Evolutionary conservation across 345 rosid genomes (phyloP), one percentile per base, ranked within the genome.

Genomic region (Lepidium aucheri): DNA sequence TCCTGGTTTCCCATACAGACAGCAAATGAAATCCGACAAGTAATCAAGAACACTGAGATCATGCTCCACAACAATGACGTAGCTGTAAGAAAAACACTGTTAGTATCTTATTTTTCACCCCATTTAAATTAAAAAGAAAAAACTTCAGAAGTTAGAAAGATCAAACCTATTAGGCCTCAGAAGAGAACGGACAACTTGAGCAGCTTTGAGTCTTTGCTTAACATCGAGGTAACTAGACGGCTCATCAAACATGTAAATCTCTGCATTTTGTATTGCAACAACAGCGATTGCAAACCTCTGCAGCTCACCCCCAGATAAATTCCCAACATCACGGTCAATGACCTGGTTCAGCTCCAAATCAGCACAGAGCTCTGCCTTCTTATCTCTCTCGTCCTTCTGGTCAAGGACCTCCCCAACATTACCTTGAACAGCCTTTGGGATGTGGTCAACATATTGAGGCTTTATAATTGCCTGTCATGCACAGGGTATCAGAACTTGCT

Each of bases 141-240:
- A 14, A 34, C 26, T 14, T 35, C 35, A 70, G 12, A 60, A 43
- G 28, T 59, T 56, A 7, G 18, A 16, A 63, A 62, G 39, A 53
- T 13, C 53, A 71, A 74, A 95, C 97, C 97, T 91, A 35, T 83
- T 87, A 32, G 96, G 87, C 74, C 97, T 83, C 52, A 87, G 93
- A 73, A 95, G 83, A 30, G 96, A 91, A 55, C 98, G 83, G 49
- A 95, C 2, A 65, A 91, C 98, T 86, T 82, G 95, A 67, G 99
- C 96, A 41, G 99, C 98, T 80, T 91, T 95, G 53, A 95, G 93
- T 81, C 99, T 85, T 82, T 95, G 99, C 60, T 86, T 91, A 52
- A 95, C 99, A 86, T 95, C 99, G 33, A 95, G 96, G 81, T 89
- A 95, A 80, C 99, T 95, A 34, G 99, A 95, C 45, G 99, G 99